Conservation (phyloP, 2,329 filamentous ascomycete species). For the Stachybotrys echinatus region DNA sequence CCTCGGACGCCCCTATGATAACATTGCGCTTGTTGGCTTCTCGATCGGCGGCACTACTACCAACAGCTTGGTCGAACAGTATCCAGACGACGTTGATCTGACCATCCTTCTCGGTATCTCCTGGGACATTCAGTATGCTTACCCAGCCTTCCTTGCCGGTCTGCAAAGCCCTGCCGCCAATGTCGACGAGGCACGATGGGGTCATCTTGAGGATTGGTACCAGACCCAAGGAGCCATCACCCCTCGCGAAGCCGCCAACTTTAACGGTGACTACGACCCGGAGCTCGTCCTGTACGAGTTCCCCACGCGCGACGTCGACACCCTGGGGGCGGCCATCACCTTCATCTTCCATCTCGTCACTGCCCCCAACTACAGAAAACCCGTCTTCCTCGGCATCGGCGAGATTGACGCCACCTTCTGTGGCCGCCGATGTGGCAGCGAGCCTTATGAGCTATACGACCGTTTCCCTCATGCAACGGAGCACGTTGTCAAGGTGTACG, state of each 20-base stretch:
- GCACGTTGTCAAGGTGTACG: conserved; percentile 8
- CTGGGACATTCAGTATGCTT: conserved; percentile 10
- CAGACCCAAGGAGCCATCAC: conserved; percentile 11
- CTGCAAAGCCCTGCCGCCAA: conserved; percentile 9
- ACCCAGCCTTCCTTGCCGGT: conserved; percentile 12
- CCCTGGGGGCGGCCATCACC: conserved; percentile 11
- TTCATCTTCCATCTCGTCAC: conserved; percentile 11
- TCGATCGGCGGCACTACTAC: conserved; percentile 1
- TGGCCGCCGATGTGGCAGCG: conserved; percentile 6
- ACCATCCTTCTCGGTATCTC: conserved; percentile 10
- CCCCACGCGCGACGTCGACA: conserved; percentile 12
- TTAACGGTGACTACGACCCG: conserved; percentile 10
- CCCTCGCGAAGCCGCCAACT: conserved; percentile 10
- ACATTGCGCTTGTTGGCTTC: conserved; percentile 9
- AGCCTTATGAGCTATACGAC: conserved; percentile 8
- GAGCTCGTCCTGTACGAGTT: conserved; percentile 7
- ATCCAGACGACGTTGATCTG: conserved; percentile 9
- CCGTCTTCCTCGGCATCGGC: conserved; percentile 12
- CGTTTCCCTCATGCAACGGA: conserved; percentile 5
- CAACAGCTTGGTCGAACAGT: conserved; percentile 8
- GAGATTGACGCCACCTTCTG: conserved; percentile 13
- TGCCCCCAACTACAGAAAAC: conserved; percentile 8
- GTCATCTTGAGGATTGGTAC: conserved; percentile 6
- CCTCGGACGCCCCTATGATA: conserved; percentile 5
- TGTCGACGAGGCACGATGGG: conserved; percentile 10